phyloP scores from a whole-genome alignment of 257 asterid genomes.

The Oldenlandia corymbosa region DNA sequence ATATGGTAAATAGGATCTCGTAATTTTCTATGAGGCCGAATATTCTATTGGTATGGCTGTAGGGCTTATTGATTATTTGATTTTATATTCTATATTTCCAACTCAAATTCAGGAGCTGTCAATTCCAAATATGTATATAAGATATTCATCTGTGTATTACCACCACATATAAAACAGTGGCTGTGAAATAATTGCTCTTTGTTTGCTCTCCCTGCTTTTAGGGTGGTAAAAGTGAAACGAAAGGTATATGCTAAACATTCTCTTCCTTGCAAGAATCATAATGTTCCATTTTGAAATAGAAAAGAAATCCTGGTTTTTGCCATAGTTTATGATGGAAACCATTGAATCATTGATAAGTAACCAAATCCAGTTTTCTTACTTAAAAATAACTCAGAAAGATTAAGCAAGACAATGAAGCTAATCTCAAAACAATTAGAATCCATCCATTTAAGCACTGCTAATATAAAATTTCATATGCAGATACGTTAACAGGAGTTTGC shows the following conservation, averaged over 20 bases:
- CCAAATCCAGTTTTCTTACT: background rate
- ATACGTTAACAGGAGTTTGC: conserved; percentile 55
- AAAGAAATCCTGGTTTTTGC: background rate
- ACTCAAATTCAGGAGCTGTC: conserved; percentile 6
- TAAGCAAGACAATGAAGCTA: background rate
- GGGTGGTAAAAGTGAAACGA: background rate
- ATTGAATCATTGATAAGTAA: background rate
- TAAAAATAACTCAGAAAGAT: background rate
- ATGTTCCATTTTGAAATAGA: background rate
- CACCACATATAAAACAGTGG: background rate
- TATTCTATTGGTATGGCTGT: no score
- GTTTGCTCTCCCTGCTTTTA: background rate
- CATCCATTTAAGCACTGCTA: no score
- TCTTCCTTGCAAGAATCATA: background rate
- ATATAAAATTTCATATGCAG: conserved; percentile 32
- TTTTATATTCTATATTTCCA: background rate
- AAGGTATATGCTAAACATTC: background rate
- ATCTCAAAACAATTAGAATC: no score
- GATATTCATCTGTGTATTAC: background rate
- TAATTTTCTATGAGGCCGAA: no score
- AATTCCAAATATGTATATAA: background rate
- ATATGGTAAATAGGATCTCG: no score
- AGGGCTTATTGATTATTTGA: no score
- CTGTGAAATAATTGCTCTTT: background rate
- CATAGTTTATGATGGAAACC: background rate